Conservation (phyloP, 805 yeast genomes). For the Lipomyces lipofer region DNA sequence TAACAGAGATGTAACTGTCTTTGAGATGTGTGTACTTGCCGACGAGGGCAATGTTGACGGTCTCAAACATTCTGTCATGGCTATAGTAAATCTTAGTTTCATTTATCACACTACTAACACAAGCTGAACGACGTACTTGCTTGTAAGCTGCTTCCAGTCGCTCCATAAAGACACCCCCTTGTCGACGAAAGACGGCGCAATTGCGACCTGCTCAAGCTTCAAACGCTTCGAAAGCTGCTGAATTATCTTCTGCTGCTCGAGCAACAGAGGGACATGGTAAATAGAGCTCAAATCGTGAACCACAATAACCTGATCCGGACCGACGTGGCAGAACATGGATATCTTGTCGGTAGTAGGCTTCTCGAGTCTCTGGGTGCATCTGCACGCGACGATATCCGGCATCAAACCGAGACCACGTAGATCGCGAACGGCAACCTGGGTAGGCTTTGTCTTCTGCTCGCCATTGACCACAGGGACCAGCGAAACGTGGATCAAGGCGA, state of each 20-base stretch:
- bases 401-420: slow-evolving; percentile 90
- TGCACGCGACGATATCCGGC: slow-evolving; percentile 97
- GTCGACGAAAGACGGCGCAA: slow-evolving; percentile 53
- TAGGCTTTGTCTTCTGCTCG: slow-evolving; percentile 98
- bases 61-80: slow-evolving; percentile 80
- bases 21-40: slow-evolving; percentile 96
- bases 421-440: slow-evolving; percentile 98
- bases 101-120: background rate
- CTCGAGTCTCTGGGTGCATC: slow-evolving; percentile 85
- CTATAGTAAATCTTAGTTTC: background rate
- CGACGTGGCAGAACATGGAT: slow-evolving; percentile 99
- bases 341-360: slow-evolving; percentile 87
- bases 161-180: slow-evolving; percentile 68
- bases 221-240: slow-evolving; percentile 70
- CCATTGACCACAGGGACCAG: slow-evolving; percentile 97
- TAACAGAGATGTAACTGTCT: slow-evolving; percentile 92
- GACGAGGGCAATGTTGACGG: slow-evolving; percentile 91
- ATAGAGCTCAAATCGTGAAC: slow-evolving; percentile 97
- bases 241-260: slow-evolving; percentile 83
- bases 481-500: slow-evolving; percentile 94
- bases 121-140: slow-evolving; percentile 40
- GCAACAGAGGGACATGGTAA: slow-evolving; percentile 91
- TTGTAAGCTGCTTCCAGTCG: slow-evolving; percentile 80
- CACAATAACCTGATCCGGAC: slow-evolving; percentile 95
- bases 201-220: slow-evolving; percentile 50